These are phyloP conservation scores for Sequoia sempervirens DNA, from an alignment of 75 land plant species.

Conservation along the genomic window DNA sequence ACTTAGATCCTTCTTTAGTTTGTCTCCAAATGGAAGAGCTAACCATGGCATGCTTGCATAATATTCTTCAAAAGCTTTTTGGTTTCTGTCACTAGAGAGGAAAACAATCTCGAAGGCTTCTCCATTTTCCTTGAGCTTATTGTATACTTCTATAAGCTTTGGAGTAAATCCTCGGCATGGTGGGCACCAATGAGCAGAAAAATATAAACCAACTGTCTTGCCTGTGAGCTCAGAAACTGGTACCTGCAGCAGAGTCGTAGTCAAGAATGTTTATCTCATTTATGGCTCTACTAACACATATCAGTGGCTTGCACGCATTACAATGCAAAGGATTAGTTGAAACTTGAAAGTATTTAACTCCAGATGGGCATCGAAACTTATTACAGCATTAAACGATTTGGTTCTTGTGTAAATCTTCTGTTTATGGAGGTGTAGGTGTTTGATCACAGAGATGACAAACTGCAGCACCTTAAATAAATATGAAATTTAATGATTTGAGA, in stretches of 20 bases:
- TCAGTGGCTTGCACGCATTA: not conserved
- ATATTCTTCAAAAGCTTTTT: not conserved
- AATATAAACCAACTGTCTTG: constrained; percentile 37
- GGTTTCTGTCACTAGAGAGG: not conserved
- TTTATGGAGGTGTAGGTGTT: not conserved
- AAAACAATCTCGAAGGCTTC: not conserved
- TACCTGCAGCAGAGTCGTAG: constrained; percentile 8
- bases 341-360: too few species aligned
- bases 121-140: not conserved
- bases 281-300: not conserved
- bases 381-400: not conserved
- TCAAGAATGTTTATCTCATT: not conserved
- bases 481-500: too few species aligned
- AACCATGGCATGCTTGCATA: not conserved
- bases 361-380: not conserved
- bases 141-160: not conserved
- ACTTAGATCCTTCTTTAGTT: too few species aligned
- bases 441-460: not conserved
- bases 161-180: constrained; percentile 19
- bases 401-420: not conserved
- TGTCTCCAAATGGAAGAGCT: not conserved
- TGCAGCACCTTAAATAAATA: not conserved
- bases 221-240: constrained; percentile 7
- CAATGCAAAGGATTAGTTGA: not conserved
- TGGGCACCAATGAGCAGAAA: constrained; percentile 51